These are phyloP conservation scores for Biscutella auriculata DNA, from an alignment of 441 rosid species.

Conservation along the genomic window DNA sequence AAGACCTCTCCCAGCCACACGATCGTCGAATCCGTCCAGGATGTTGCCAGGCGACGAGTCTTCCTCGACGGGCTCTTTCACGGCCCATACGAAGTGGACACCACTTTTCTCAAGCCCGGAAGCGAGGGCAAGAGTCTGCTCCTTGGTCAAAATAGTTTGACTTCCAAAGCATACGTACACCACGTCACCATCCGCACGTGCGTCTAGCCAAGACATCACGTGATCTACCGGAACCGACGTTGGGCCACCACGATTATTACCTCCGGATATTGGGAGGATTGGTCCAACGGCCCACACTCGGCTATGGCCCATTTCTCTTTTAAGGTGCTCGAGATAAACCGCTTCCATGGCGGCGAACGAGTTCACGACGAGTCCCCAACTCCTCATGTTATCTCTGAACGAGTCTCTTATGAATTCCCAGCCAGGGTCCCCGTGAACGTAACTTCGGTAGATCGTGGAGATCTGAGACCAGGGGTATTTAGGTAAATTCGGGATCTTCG, in stretches of 20 bases:
- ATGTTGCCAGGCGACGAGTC: constrained; percentile 9
- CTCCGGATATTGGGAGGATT: constrained; percentile 7
- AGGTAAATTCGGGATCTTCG: constrained; percentile 25
- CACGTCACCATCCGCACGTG: constrained; percentile 25
- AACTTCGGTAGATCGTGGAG: constrained; percentile 19
- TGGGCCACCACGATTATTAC: constrained; percentile 32
- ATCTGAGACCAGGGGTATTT: constrained; percentile 30
- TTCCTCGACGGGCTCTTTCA: constrained; percentile 18
- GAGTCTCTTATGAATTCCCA: constrained; percentile 25
- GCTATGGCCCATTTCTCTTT: constrained; percentile 20
- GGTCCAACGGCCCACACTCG: constrained; percentile 47
- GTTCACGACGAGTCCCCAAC: constrained; percentile 41
- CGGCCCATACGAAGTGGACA: constrained; percentile 36
- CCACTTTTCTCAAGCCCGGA: constrained; percentile 32
- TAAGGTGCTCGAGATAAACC: constrained; percentile 32
- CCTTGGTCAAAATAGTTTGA: constrained; percentile 25
- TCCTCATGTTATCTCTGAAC: constrained; percentile 15
- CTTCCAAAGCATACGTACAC: constrained; percentile 49
- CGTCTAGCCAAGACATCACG: constrained; percentile 35
- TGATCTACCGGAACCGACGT: constrained; percentile 19
- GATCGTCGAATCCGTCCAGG: constrained; percentile 28
- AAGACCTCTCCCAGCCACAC: constrained; percentile 27
- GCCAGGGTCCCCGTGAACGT: constrained; percentile 22
- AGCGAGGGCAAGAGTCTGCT: constrained; percentile 28
- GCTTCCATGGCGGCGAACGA: constrained; percentile 28